Evolutionary conservation across 2,329 filamentous ascomycete genomes (phyloP).

Genomic region (Calonectria pseudoturangicola): DNA sequence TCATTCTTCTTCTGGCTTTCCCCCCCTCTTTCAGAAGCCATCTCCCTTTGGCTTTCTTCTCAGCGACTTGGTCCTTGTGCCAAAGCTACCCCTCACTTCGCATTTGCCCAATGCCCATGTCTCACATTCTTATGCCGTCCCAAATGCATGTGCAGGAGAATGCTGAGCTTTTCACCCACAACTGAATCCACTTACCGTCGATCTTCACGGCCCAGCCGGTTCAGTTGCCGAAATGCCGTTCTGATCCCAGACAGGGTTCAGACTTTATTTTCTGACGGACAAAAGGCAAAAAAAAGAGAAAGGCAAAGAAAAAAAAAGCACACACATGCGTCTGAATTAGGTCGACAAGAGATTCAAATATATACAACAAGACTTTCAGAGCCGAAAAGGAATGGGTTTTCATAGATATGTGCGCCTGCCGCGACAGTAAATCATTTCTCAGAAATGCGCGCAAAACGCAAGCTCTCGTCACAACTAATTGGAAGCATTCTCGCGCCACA

Average conservation of each 20-base stretch:
- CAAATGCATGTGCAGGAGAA: neutral
- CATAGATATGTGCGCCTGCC: neutral
- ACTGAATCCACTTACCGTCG: neutral
- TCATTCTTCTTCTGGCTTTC: neutral
- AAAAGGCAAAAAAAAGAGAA: neutral
- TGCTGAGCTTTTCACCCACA: neutral
- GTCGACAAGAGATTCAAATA: neutral
- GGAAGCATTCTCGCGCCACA: slow-evolving; percentile 20
- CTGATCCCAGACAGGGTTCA: neutral
- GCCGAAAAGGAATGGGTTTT: neutral
- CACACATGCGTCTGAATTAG: neutral
- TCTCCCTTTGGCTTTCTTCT: neutral
- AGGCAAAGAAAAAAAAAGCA: neutral
- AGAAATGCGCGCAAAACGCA: slow-evolving; percentile 7
- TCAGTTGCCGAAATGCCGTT: slow-evolving; percentile 9
- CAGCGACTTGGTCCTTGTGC: neutral
- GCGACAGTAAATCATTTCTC: neutral
- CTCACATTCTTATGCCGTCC: neutral
- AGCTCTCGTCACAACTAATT: slow-evolving; percentile 6
- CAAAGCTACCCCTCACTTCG: neutral
- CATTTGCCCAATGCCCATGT: no score
- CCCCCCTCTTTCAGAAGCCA: no score
- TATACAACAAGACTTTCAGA: no score
- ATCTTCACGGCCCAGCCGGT: neutral
- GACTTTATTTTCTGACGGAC: neutral